Evolutionary conservation across 495 filamentous ascomycete species (phyloP), one percentile per base, ranked within the genome.

Genomic region (Xylaria bambusicola): DNA sequence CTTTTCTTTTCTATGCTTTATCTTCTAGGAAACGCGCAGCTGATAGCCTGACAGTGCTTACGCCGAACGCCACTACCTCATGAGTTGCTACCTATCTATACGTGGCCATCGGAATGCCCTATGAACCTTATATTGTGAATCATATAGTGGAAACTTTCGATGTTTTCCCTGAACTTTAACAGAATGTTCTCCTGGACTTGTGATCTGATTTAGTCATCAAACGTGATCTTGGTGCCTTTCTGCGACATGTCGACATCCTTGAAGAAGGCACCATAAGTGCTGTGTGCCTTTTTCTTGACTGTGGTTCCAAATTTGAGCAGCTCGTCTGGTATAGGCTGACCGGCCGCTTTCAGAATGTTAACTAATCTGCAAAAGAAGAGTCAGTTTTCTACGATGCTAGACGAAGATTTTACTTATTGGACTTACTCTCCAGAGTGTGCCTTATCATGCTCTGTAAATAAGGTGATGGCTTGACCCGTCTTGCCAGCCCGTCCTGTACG

Each of bases 231-330:
- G 56, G 88, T 95, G 0, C 89, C 89, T 69, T 89, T 84, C 77
- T 93, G 90, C 69, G 80, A 86, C 52, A 83, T 84, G 58, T 88
- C 89, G 40, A 80, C 75, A 42, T 97, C 90, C 71, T 93, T 96
- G 79, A 85, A 95, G 67, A 97, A 97, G 0, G 91, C 90, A 44
- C 94, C 94, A 70, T 97, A 98, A 8, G 86, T 86, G 53, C 89
- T 89, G 73, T 98, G 93, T 41, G 84, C 85, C 90, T 97, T 98
- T 82, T 95, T 96, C 82, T 97, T 98, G 29, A 98, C 94, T 13
- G 93, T 97, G n/a, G 90, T 93, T 53, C 94, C 94, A 62, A 96
- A 98, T 68, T 94, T 96, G 61, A 97, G 72, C 35, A 98, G 75
- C 12, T 86, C 88, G 35, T 97, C 91, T 4, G 94, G 94, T 1